phyloP scores from a whole-genome alignment of 2,329 filamentous ascomycete species.

The Pseudogymnoascus sp. region DNA sequence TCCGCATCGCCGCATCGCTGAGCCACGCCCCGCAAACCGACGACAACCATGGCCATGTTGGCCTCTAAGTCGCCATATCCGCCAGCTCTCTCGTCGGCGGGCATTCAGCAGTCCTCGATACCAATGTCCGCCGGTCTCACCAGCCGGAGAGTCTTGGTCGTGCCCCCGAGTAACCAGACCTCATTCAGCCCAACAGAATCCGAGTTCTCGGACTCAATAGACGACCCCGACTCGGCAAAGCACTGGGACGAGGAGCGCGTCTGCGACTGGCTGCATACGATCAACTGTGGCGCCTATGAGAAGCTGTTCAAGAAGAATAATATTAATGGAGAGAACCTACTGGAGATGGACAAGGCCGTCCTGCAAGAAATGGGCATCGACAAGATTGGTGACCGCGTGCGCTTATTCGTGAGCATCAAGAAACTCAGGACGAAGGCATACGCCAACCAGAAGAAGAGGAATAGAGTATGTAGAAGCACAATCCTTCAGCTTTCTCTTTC shows the following conservation, averaged over 20 bases:
- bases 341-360: slow-evolving; percentile 95
- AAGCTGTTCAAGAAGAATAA: slow-evolving; percentile 83
- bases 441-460: slow-evolving; percentile 71
- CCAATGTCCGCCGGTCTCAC: slow-evolving; percentile 43
- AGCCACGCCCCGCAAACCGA: background rate
- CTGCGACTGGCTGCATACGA: slow-evolving; percentile 79
- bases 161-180: slow-evolving; percentile 42
- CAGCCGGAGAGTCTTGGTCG: slow-evolving; percentile 43
- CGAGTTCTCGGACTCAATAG: slow-evolving; percentile 74
- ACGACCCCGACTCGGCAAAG: slow-evolving; percentile 66
- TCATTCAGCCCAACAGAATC: slow-evolving; percentile 80
- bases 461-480: slow-evolving; percentile 55
- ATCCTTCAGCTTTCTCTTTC: background rate
- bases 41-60: slow-evolving; percentile 60
- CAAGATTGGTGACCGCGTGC: slow-evolving; percentile 92
- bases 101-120: slow-evolving; percentile 37
- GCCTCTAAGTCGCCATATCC: slow-evolving; percentile 67
- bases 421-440: slow-evolving; percentile 70
- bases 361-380: slow-evolving; percentile 98
- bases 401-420: slow-evolving; percentile 79
- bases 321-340: slow-evolving; percentile 92
- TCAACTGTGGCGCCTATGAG: slow-evolving; percentile 92
- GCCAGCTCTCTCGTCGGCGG: slow-evolving; percentile 41
- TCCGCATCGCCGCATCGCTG: background rate
- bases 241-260: slow-evolving; percentile 90